phyloP scores from a whole-genome alignment of 352 stramenopile genomes.

The Pythium brassicae region DNA sequence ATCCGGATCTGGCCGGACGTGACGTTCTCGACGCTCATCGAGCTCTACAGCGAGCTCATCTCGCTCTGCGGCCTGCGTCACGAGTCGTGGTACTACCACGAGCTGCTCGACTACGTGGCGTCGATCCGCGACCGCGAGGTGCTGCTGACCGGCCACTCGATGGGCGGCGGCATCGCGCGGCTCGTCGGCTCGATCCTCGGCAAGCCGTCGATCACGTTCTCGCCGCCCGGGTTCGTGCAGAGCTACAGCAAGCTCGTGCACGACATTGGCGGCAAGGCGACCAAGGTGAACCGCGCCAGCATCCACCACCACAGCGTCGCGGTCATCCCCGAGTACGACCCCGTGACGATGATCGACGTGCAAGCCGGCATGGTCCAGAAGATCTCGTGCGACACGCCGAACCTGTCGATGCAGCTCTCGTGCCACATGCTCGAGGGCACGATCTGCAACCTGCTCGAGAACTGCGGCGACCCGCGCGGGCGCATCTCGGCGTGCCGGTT shows the following conservation, averaged over 20 bases:
- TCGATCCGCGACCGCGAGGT: constrained; percentile 79
- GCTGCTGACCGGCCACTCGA: constrained; percentile 85
- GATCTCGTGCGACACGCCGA: constrained; percentile 84
- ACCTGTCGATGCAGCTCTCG: constrained; percentile 86
- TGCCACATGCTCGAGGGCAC: constrained; percentile 91
- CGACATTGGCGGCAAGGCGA: constrained; percentile 68
- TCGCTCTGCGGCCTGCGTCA: constrained; percentile 85
- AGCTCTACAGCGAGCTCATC: constrained; percentile 85
- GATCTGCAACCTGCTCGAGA: constrained; percentile 78
- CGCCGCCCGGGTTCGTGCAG: constrained; percentile 78
- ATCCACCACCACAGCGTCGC: constrained; percentile 84
- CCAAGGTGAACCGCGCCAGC: constrained; percentile 34
- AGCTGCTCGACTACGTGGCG: constrained; percentile 78
- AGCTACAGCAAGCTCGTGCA: constrained; percentile 88
- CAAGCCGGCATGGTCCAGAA: constrained; percentile 88
- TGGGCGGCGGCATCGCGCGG: constrained; percentile 83
- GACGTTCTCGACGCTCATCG: constrained; percentile 82
- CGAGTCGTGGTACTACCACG: constrained; percentile 85
- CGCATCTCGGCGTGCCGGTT: constrained; percentile 72
- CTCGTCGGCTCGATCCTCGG: constrained; percentile 78
- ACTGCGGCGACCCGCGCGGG: constrained; percentile 56
- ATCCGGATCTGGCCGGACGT: constrained; percentile 91
- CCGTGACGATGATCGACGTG: constrained; percentile 85
- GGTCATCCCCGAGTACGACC: constrained; percentile 87
- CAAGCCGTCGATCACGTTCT: constrained; percentile 82